phyloP scores from a whole-genome alignment of 31 red algal species.

The Porphyra umbilicalis region DNA sequence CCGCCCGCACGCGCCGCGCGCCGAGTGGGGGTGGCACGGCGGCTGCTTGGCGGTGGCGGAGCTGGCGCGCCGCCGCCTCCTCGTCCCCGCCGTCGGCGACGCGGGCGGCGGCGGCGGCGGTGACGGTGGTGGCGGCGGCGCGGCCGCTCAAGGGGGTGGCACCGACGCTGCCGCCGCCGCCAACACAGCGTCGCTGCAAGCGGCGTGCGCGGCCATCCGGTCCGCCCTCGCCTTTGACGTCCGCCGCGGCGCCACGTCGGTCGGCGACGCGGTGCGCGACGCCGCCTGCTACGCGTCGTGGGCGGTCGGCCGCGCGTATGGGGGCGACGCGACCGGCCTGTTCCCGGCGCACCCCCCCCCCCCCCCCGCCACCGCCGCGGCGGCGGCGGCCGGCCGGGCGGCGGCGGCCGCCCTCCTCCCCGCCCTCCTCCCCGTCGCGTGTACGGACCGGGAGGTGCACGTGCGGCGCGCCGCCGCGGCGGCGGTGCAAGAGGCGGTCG shows the following conservation, averaged over 20 bases:
- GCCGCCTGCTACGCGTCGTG: slow-evolving; percentile 88
- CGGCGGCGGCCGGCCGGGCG: slow-evolving; percentile 70
- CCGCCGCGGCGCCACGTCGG: slow-evolving; percentile 30
- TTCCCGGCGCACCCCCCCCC: slow-evolving; percentile 20
- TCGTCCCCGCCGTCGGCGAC: slow-evolving; percentile 16
- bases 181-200: not conserved
- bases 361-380: slow-evolving; percentile 40
- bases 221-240: slow-evolving; percentile 38
- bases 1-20: slow-evolving; percentile 2
- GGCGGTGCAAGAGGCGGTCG: slow-evolving; percentile 95
- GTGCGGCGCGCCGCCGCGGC: slow-evolving; percentile 87
- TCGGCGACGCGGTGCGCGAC: slow-evolving; percentile 74
- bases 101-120: slow-evolving; percentile 1
- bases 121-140: slow-evolving; percentile 5
- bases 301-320: slow-evolving; percentile 78
- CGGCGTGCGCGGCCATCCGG: not conserved
- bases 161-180: slow-evolving; percentile 8
- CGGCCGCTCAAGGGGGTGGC: slow-evolving; percentile 10
- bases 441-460: slow-evolving; percentile 81
- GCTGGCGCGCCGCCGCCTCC: slow-evolving; percentile 58
- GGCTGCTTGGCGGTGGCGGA: slow-evolving; percentile 83
- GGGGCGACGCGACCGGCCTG: slow-evolving; percentile 19
- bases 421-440: slow-evolving; percentile 43
- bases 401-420: slow-evolving; percentile 23
- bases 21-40: slow-evolving; percentile 60